Conservation (phyloP, 2,329 filamentous ascomycete species). For the Fusarium sororula region DNA sequence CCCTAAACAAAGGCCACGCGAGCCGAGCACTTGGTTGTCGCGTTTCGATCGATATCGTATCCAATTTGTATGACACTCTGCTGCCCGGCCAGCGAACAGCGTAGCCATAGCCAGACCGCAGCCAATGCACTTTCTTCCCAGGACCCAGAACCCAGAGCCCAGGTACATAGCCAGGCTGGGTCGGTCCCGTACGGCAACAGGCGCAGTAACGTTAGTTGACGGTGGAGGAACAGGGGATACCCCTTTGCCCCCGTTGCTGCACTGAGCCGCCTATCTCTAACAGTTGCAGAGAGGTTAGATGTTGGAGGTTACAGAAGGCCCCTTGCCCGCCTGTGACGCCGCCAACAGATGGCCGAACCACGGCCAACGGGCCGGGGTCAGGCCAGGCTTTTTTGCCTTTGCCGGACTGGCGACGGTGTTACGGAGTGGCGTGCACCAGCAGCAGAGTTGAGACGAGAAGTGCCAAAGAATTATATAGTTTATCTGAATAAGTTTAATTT, state of each 20-base stretch:
- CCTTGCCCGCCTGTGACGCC: constrained; percentile 41
- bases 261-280: constrained; percentile 23
- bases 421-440: constrained; percentile 18
- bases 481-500: not conserved
- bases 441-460: constrained; percentile 13
- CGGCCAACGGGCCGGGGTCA: constrained; percentile 25
- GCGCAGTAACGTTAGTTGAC: constrained; percentile 28
- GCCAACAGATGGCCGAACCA: constrained; percentile 38
- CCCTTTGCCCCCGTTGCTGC: constrained; percentile 8
- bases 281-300: constrained; percentile 10
- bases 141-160: not conserved
- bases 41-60: constrained; percentile 27
- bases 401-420: constrained; percentile 5
- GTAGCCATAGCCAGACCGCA: constrained; percentile 22
- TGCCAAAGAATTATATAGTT: not conserved
- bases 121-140: constrained; percentile 20
- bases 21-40: constrained; percentile 23
- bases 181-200: constrained; percentile 3
- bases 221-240: constrained; percentile 29
- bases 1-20: constrained; percentile 36
- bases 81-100: constrained; percentile 29
- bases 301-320: constrained; percentile 26
- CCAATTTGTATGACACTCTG: constrained; percentile 20
- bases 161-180: not conserved
- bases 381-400: constrained; percentile 13